These are phyloP conservation scores for Puccinia polysora DNA, from an alignment of 1,284 basidiomycete species.

Conservation along the genomic window DNA sequence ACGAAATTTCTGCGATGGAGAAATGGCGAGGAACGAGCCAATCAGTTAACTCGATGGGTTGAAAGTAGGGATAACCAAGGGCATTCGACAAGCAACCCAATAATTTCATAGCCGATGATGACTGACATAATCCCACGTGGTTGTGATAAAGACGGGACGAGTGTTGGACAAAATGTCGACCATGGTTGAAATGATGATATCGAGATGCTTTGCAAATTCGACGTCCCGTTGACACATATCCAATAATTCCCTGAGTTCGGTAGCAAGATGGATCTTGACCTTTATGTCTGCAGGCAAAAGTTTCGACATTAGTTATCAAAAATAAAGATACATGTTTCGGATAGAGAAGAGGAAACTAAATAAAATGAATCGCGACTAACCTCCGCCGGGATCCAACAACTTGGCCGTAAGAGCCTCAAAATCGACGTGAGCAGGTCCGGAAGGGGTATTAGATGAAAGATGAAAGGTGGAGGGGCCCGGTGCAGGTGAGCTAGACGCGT, in stretches of 20 bases:
- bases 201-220: conserved; percentile 66
- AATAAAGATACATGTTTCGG: background rate
- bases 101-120: background rate
- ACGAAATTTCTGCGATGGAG: conserved; percentile 63
- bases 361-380: conserved; percentile 39
- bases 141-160: conserved; percentile 71
- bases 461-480: conserved; percentile 8
- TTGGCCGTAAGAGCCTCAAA: conserved; percentile 47
- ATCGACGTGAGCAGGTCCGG: conserved; percentile 38
- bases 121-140: conserved; percentile 66
- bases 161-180: conserved; percentile 72
- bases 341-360: background rate
- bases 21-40: conserved; percentile 20
- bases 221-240: conserved; percentile 71
- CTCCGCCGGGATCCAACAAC: conserved; percentile 46
- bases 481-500: conserved; percentile 28
- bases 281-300: conserved; percentile 45
- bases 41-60: conserved; percentile 30
- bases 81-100: conserved; percentile 42
- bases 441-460: background rate
- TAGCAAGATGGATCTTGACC: conserved; percentile 63
- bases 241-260: conserved; percentile 78
- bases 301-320: background rate
- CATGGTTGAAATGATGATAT: conserved; percentile 66
- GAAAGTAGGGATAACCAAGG: conserved; percentile 42